Base-by-base conservation (phyloP, 2,329 filamentous ascomycete species). In the Dothiorella sarmentorum region DNA sequence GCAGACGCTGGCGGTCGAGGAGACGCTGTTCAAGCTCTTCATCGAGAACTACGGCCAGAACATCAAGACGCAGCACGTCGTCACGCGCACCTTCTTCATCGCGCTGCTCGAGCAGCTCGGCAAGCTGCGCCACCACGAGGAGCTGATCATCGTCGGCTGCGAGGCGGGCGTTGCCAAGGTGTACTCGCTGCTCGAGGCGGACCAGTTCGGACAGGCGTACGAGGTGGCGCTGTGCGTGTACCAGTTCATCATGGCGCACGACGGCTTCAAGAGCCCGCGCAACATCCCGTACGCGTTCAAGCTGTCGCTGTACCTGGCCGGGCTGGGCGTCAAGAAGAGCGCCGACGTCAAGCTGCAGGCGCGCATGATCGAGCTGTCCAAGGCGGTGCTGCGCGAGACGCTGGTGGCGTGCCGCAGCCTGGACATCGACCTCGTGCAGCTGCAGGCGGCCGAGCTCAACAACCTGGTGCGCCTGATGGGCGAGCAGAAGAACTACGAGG, bases 401-500 rank as follows among this genome's bases (percentile, higher is more conserved):
- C 65, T 80, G 2, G 65, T 68, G 2, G 72, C 76, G 38, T 69
- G 76, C 62, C 69, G 68, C 55, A 69, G 67, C 4, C 64, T 74
- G 43, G 72, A 76, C 31, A 72, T 79, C 64, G 75, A 76, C 62
- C 68, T 79, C 26, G 71, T 75, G 11, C 71, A 74, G 44, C 67
- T 80, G 47, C 68, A 78, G 33, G 65, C 67, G 20, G 65, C 67
- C 29, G 71, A 79, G 53, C 63, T 80, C 24, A 78, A 76, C 64
- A 71, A 69, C 27, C 63, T 80, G 18, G 73, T 77, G 17, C 69
- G 67, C 7, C 63, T 79, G 0, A 68, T 80, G 9, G 77, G 76
- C 52, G 74, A 76, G 57, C 75, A 78, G 60, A 55, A 74, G 45
- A 75, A 80, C 63, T 78, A 78, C 66, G 66, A 69, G 42, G 76